Base-by-base conservation (phyloP, 257 asterid species). In the Cynanchum wilfordii region DNA sequence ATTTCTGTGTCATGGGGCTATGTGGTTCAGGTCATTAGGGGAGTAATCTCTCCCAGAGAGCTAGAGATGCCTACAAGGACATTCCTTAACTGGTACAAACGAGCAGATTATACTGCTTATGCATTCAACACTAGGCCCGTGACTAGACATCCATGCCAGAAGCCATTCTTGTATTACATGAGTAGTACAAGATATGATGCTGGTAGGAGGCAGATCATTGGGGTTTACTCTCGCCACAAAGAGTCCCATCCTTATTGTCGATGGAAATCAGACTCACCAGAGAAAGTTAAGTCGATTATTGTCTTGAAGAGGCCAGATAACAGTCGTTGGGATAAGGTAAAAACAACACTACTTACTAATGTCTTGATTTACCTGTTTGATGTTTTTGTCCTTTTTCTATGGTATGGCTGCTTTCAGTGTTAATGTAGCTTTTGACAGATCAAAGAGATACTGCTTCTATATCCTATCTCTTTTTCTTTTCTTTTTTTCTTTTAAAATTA, bases 91-190 rank as follows among this genome's bases (percentile, higher is more conserved):
- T 92, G 96, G 98, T 87, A 87, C 33, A 79, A 59, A 54, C 71
- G 92, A 71, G 96, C 96, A 0, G 98, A 92, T 76, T 88, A 87
- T 84, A 90, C 89, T 0, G 97, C 91, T 2, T 90, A 88, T 65
- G 89, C 97, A 20, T 92, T 92, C 96, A 90, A 92, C 85, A 88
- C 97, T 10, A 86, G 98, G 80, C 95, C 97, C 3, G 93, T 90
- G 56, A 83, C 89, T 1, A 86, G 84, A 75, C 91, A 92, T 74
- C 98, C 98, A 0, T 92, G 98, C 73, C 96, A 90, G 80, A 90
- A 90, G 78, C 98, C 96, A 15, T 87, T 83, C 79, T 55, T 86
- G 62, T 90, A 78, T 72, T 90, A 88, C 88, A 70, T 90, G 79
- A 80, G 78, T 81, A 63, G 88, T 0, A 81, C 88, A 0, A 88